Percentiles rank a stretch among this genome's conserved stretches.
Conservation (phyloP, 2,329 filamentous ascomycete genomes). For the Didymellaceae sp. region DNA sequence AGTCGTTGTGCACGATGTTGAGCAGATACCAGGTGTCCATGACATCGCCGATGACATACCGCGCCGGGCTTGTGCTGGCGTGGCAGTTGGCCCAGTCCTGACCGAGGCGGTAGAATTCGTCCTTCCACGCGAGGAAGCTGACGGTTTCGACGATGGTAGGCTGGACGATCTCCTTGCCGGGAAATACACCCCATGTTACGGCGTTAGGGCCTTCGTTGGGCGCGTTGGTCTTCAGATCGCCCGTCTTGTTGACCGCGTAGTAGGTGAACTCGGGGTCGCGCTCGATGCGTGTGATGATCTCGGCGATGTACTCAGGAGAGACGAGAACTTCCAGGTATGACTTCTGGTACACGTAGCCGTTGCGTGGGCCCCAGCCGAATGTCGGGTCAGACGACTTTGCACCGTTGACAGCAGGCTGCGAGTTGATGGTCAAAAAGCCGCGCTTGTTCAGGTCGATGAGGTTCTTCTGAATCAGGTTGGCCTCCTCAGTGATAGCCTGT, state of each 20-base stretch:
- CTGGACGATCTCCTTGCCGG: constrained; percentile 98
- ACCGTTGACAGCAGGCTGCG: constrained; percentile 91
- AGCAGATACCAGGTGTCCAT: constrained; percentile 93
- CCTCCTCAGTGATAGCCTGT: constrained; percentile 81
- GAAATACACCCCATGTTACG: constrained; percentile 99
- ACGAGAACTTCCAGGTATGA: constrained; percentile 93
- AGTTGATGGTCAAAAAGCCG: constrained; percentile 94
- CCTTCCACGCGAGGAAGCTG: constrained; percentile 97
- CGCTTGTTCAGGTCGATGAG: constrained; percentile 83
- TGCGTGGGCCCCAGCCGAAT: constrained; percentile 92
- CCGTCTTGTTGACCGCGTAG: constrained; percentile 87
- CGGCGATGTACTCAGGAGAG: constrained; percentile 76
- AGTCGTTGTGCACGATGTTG: constrained; percentile 99
- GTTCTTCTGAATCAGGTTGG: constrained; percentile 76
- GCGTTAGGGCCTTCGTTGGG: constrained; percentile 89
- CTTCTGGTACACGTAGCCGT: constrained; percentile 98
- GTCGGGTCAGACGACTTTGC: constrained; percentile 85
- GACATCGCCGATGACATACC: constrained; percentile 78
- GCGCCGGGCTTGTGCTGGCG: constrained; percentile 74
- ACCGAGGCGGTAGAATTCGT: constrained; percentile 92
- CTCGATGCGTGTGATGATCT: constrained; percentile 79
- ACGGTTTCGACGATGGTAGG: constrained; percentile 99
- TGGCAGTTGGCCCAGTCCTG: constrained; percentile 95
- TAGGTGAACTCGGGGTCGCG: constrained; percentile 84
- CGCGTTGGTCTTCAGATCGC: constrained; percentile 83